These are phyloP conservation scores for Globisporangium polare DNA, from an alignment of 352 stramenopile genomes.

Conservation along the genomic window DNA sequence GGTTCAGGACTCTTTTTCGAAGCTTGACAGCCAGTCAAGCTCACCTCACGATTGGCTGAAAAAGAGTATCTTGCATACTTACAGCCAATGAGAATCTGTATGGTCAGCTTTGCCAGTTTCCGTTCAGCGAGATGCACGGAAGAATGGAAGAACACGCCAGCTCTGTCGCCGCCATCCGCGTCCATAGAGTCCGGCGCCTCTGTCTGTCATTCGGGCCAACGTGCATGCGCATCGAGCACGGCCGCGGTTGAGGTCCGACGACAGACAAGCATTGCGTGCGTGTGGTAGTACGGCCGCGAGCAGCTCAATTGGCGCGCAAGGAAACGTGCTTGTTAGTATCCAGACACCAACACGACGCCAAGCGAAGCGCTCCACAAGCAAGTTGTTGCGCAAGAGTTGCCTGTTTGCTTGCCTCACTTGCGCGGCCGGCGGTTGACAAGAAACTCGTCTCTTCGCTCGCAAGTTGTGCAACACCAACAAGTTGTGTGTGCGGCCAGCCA, in stretches of 20 bases:
- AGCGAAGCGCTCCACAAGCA: not conserved
- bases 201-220: not conserved
- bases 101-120: slow-evolving; percentile 16
- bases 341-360: not conserved
- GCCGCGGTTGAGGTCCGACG: not conserved
- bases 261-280: not conserved
- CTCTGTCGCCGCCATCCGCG: not conserved
- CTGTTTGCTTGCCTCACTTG: no score
- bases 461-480: no score
- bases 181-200: not conserved
- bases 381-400: not conserved
- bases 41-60: not conserved
- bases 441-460: no score
- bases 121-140: slow-evolving; percentile 4
- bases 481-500: no score
- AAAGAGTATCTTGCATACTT: not conserved
- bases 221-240: not conserved
- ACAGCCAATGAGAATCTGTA: slow-evolving; percentile 15
- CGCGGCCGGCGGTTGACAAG: not conserved
- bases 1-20: not conserved
- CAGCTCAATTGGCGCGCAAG: no score
- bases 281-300: not conserved
- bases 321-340: no score
- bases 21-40: not conserved
- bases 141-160: slow-evolving; percentile 7